Evolutionary conservation across 257 asterid genomes (phyloP), one percentile per base, ranked within the genome.

Genomic region (Solanum tarijense): DNA sequence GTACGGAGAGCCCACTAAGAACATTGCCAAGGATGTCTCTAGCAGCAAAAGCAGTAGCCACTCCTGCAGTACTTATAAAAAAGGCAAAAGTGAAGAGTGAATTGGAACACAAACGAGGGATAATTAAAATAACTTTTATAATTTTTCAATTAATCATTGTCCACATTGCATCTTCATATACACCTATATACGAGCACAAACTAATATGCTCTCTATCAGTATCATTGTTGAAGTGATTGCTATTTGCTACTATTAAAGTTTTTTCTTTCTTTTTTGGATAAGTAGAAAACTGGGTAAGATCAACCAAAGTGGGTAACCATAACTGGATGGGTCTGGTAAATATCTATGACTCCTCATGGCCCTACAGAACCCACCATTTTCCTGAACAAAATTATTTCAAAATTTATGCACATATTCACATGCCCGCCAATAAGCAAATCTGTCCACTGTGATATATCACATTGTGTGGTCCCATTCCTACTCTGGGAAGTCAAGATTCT

Each of bases 41-140:
- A 87, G 98, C 91, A 16, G 99, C 99, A 91, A 95, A 97, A 90
- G 99, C 99, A 91, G 99, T 94, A 82, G 99, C 99, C 88, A 97
- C 98, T 81, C 99, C 99, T 97, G 96, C 78, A 90, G 60, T 82
- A 86, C 46, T 88, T 66, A 73, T 27, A 79, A 31, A 76, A 12
- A 32, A 41, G 82, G 83, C 86, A 86, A 79, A 78, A 27, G 35
- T 79, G 65, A 76, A 76, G 36, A 78, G 36, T 27, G 62, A 79
- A 8, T 41, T 16, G 25, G 65, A 79, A 79, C 38, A 79, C 12
- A 43, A 78, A 79, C 4, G 60, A 79, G 84, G 21, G 83, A 27
- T 25, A 8, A 25, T 13, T 25, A 78, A 9, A 41, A 79, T 8
- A 78, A 6, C 13, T 23, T 41, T 12, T 41, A 7, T 39, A 41